Evolutionary conservation across 371 early-diverging fungal genomes (phyloP), one percentile per base, ranked within the genome.

Genomic region (Cladochytrium tenue): DNA sequence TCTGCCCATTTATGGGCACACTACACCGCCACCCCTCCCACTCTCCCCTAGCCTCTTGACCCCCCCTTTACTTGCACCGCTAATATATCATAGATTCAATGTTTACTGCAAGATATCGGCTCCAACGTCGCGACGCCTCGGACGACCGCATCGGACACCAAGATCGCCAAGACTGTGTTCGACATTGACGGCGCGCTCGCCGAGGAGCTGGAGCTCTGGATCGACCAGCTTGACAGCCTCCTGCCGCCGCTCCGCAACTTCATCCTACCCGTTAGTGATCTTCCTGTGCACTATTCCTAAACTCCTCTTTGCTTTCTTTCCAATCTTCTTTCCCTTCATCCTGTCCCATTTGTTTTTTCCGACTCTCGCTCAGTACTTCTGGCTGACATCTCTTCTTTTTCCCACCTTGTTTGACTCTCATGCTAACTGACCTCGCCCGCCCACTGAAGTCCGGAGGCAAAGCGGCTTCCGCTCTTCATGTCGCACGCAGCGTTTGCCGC

Each of bases 51-150:
- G 15, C 51, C 1, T 25, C 33, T 26, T n/a, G 17, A 28, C 26
- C 5, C 7, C 51, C 33, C 17, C n/a, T n/a, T n/a, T n/a, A 43
- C 43, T 43, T 43, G 43, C 43, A 43, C 7, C 43, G 43, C 43
- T 7, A 7, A 43, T n/a, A n/a, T n/a, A n/a, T n/a, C n/a, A 43
- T 43, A 92, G 88, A 88, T 96, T 53, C 95, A 96, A 83, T 93
- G 94, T 69, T 80, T 88, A 26, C 71, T 96, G 55, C 95, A 93
- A 73, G 95, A 96, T 69, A 81, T 93, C 26, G 93, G 93, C 0
- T 88, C 93, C 30, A 93, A 93, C 75, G 82, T 95, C 53, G 96
- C 96, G 7, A 96, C 96, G 13, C 96, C 96, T 51, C 78, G 93
- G 36, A 75, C 75, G 27, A 71, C 80, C 15, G 83, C 88, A 2